Evolutionary conservation across 2,329 filamentous ascomycete species (phyloP), one percentile per base, ranked within the genome.

Genomic region (Fusarium clavum): DNA sequence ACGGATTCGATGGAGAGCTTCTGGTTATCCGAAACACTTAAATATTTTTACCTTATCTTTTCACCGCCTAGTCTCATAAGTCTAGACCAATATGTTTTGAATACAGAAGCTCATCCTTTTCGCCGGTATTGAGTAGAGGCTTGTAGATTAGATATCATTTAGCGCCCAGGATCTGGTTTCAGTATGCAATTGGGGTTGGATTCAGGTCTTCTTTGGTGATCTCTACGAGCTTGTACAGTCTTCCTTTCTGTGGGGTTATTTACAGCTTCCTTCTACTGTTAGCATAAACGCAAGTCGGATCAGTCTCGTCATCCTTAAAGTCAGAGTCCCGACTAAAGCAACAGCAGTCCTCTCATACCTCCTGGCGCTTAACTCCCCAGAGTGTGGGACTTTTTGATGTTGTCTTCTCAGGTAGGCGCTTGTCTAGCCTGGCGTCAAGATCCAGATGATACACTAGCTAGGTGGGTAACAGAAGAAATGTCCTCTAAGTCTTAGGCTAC

Each of bases 41-140:
- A 93, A 79, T 93, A 93, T 69, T 92, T 92, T 60, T 94, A 91
- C 70, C 77, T 93, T 52, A 86, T 93, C 29, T 94, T 93, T 71
- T 88, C 87, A 24, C 86, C 90, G 18, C 87, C 89, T 1, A 83
- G 86, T n/a, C 73, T 89, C 30, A 82, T 92, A 43, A 91, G 84
- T 74, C 78, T 93, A 74, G 91, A 94, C 77, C 86, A 92, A 11
- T 93, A 84, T 77, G 89, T 93, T 41, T 78, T 90, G 32, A 87
- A 86, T 58, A 87, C 85, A 1, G 85, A 86, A 73, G 85, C 83
- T 3, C 85, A 87, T 69, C 85, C 85, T 8, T 75, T 81, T 20
- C 64, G 73, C 32, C 64, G 77, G 14, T 71, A 72, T 16, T 41
- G 18, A 27, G 12, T 38, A 10, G n/a, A 25, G 25, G 13, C 25